Percentiles rank a stretch among this genome's conserved stretches.
phyloP scores from a whole-genome alignment of 306 rosid species.

The Luffa acutangula region DNA sequence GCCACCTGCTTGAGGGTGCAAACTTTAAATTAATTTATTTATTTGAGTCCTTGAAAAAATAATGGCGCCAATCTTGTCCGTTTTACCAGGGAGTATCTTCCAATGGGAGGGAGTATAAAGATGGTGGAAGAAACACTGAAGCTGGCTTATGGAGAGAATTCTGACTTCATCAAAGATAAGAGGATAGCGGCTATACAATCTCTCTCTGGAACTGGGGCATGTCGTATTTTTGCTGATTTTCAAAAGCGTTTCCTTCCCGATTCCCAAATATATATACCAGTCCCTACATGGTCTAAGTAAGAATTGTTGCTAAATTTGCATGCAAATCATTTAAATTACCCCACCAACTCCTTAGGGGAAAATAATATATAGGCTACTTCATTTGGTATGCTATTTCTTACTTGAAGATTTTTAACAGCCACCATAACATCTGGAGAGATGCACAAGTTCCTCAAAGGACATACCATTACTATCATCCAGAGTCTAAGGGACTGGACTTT shows the following conservation, averaged over 20 bases:
- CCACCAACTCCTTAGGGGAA: neutral
- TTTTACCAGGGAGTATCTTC: conserved; percentile 82
- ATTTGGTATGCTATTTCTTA: conserved; percentile 11
- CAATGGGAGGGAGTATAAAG: conserved; percentile 79
- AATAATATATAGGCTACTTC: neutral
- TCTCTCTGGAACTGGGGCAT: conserved; percentile 96
- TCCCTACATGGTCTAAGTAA: conserved; percentile 91
- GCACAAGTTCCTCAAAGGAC: conserved; percentile 72
- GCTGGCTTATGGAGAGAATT: conserved; percentile 85
- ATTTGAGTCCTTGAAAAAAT: neutral
- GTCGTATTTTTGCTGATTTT: conserved; percentile 86
- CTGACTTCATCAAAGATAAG: conserved; percentile 72
- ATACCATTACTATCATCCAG: conserved; percentile 87
- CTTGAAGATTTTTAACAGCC: conserved; percentile 40
- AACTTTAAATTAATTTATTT: neutral
- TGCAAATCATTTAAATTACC: neutral
- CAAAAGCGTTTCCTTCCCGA: conserved; percentile 79
- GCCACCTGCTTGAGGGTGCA: neutral
- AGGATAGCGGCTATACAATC: conserved; percentile 91
- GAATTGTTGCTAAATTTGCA: conserved; percentile 12
- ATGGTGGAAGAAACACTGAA: conserved; percentile 86
- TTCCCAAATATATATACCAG: conserved; percentile 74
- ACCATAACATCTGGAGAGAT: conserved; percentile 98
- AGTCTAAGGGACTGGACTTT: conserved; percentile 78
- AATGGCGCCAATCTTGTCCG: neutral